Evolutionary conservation across 2,329 filamentous ascomycete species (phyloP).

Genomic region (Aspergillus awamori): DNA sequence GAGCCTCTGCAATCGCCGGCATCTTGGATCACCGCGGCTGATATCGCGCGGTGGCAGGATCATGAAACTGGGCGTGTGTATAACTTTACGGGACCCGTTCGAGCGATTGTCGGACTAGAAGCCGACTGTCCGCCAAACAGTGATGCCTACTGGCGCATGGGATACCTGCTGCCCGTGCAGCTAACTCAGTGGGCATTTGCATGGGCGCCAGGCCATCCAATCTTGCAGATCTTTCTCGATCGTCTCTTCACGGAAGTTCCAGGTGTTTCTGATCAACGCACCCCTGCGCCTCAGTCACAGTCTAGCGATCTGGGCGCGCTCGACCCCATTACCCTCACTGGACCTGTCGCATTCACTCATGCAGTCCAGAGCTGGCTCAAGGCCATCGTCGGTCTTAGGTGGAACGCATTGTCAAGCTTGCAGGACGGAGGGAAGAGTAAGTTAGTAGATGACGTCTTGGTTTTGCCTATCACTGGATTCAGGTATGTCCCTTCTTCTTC

Average conservation of each 20-base stretch:
- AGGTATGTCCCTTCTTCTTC: slow-evolving; percentile 22
- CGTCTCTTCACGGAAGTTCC: slow-evolving; percentile 13
- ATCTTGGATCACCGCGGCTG: slow-evolving; percentile 29
- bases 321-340: slow-evolving; percentile 35
- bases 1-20: slow-evolving; percentile 31
- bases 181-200: slow-evolving; percentile 39
- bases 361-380: slow-evolving; percentile 29
- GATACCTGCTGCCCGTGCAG: slow-evolving; percentile 37
- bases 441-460: slow-evolving; percentile 33
- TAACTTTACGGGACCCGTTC: slow-evolving; percentile 23
- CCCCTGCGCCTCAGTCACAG: slow-evolving; percentile 4
- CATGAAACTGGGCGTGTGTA: slow-evolving; percentile 24
- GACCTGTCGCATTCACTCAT: slow-evolving; percentile 36
- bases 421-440: slow-evolving; percentile 34
- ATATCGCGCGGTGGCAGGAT: slow-evolving; percentile 34
- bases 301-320: slow-evolving; percentile 21
- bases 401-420: slow-evolving; percentile 36
- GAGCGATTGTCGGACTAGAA: slow-evolving; percentile 36
- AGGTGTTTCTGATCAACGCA: too few species aligned
- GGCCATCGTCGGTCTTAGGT: slow-evolving; percentile 28
- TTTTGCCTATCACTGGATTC: slow-evolving; percentile 40
- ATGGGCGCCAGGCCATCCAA: slow-evolving; percentile 29
- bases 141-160: slow-evolving; percentile 39
- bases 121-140: slow-evolving; percentile 31
- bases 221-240: slow-evolving; percentile 33